phyloP scores from a whole-genome alignment of 768 basidiomycete genomes.

The Kwoniella europaea region DNA sequence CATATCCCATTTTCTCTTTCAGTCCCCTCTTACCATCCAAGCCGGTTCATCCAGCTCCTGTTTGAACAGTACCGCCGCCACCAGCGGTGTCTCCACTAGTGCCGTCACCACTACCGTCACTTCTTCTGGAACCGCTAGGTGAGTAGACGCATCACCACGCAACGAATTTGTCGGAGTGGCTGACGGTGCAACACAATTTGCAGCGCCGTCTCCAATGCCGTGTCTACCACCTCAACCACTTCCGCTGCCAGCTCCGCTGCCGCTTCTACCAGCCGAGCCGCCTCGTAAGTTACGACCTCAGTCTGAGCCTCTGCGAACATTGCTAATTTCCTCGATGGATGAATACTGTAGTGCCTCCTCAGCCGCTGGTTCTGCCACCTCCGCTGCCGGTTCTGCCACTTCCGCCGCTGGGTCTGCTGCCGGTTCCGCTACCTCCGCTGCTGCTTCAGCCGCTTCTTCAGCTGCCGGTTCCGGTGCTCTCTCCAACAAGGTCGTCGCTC shows the following conservation, averaged over 20 bases:
- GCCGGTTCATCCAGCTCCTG: constrained; percentile 47
- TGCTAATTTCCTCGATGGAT: background rate
- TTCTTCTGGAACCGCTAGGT: constrained; percentile 29
- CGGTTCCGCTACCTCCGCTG: constrained; percentile 24
- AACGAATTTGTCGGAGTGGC: background rate
- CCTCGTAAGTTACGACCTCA: constrained; percentile 12
- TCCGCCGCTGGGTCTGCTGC: constrained; percentile 33
- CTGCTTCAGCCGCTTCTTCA: constrained; percentile 27
- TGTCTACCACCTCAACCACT: constrained; percentile 28
- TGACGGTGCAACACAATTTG: constrained; percentile 4
- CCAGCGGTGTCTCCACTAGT: constrained; percentile 34
- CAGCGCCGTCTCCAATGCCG: constrained; percentile 23
- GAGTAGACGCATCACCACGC: background rate
- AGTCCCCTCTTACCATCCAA: constrained; percentile 31
- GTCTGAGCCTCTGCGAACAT: background rate
- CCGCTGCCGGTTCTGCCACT: constrained; percentile 29
- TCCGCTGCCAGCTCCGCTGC: constrained; percentile 28
- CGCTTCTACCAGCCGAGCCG: constrained; percentile 11
- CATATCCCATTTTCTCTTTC: background rate
- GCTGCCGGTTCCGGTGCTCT: constrained; percentile 27
- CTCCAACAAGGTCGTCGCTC: constrained; percentile 33
- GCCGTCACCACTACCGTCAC: constrained; percentile 41
- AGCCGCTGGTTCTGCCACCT: constrained; percentile 25
- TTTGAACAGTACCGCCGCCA: constrained; percentile 41
- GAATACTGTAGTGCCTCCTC: constrained; percentile 13